Conservation (phyloP, 805 yeast species). For the Cyberlindnera maritima region DNA sequence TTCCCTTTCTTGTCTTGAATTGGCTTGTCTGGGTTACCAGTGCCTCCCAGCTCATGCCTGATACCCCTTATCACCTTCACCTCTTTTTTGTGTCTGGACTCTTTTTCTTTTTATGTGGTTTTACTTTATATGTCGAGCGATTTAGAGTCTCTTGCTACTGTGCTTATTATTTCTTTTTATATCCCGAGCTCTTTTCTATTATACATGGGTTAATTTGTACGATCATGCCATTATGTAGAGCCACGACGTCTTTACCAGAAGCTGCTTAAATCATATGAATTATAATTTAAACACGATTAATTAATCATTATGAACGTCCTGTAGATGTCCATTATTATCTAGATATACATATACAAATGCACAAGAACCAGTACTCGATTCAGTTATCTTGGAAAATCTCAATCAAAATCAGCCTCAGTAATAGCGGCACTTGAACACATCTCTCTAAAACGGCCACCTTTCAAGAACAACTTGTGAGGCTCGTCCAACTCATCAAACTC, state of each 20-base stretch:
- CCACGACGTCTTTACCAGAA: no score
- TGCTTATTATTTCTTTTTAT: background rate
- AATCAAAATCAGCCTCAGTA: slow-evolving; percentile 1
- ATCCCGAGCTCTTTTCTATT: background rate
- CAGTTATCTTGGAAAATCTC: no score
- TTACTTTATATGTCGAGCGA: background rate
- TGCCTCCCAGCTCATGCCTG: background rate
- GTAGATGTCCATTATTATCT: no score
- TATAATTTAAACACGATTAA: no score
- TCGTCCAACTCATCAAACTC: slow-evolving; percentile 50
- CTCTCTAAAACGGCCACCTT: slow-evolving; percentile 42
- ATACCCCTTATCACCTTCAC: background rate
- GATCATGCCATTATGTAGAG: no score
- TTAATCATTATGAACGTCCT: background rate
- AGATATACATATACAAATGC: no score
- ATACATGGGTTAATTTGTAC: no score
- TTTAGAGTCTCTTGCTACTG: background rate
- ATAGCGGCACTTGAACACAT: slow-evolving; percentile 26
- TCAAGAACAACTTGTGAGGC: slow-evolving; percentile 42
- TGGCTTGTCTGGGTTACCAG: background rate
- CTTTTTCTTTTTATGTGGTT: background rate
- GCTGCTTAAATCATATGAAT: no score
- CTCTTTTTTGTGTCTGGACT: background rate
- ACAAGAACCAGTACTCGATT: no score
- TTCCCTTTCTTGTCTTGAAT: background rate